Conservation (phyloP, 805 yeast genomes). For the Vanderwaltozyma verrucispora region DNA sequence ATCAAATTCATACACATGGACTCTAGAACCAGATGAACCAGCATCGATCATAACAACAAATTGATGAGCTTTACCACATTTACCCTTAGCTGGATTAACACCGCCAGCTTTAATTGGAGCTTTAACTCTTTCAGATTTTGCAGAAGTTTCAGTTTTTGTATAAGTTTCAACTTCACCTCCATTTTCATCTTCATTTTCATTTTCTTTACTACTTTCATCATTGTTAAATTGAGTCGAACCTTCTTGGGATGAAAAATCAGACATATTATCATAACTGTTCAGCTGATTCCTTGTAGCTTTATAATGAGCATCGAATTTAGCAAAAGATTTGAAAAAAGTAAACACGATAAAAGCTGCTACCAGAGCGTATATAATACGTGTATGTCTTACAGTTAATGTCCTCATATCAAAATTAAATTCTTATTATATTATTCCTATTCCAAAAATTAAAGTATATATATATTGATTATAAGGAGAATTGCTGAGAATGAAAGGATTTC, state of each 20-base stretch:
- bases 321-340: not conserved
- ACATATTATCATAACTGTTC: too few relatives aligned
- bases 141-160: not conserved
- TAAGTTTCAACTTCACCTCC: too few relatives aligned
- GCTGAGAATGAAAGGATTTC: too few relatives aligned
- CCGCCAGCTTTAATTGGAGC: not conserved
- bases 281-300: not conserved
- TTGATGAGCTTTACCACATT: conserved; percentile 39
- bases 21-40: conserved; percentile 95
- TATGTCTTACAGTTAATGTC: not conserved
- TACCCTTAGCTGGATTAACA: not conserved
- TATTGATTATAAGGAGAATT: too few relatives aligned
- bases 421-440: too few relatives aligned
- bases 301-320: not conserved
- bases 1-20: conserved; percentile 88
- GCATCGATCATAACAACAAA: conserved; percentile 95
- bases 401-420: not conserved
- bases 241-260: too few relatives aligned
- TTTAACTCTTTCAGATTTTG: not conserved
- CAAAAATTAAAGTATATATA: too few relatives aligned
- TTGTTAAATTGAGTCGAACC: too few relatives aligned
- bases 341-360: not conserved
- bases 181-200: not conserved
- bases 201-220: not conserved
- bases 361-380: not conserved